These are phyloP conservation scores for Favolaschia claudopus DNA, from an alignment of 768 basidiomycete genomes.

Conservation along the genomic window DNA sequence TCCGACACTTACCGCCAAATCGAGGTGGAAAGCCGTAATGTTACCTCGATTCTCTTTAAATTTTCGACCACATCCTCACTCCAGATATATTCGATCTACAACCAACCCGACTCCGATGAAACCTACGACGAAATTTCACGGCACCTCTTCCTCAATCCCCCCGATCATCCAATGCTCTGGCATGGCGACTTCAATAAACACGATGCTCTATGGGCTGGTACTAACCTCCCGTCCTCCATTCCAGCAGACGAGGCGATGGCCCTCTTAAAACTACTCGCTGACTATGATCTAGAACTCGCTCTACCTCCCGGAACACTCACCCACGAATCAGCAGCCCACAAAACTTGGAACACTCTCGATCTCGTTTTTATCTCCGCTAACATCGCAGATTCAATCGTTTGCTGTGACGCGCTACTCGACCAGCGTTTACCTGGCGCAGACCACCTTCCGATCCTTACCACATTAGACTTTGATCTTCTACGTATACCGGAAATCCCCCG, in stretches of 20 bases:
- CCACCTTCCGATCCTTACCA: too few species aligned
- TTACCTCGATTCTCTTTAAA: neutral
- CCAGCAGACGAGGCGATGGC: neutral
- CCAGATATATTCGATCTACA: too few species aligned
- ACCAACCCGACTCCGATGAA: too few species aligned
- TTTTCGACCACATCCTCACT: neutral
- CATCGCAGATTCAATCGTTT: neutral
- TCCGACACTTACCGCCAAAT: neutral
- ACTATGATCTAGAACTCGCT: neutral
- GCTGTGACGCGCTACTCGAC: neutral
- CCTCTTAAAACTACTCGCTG: neutral
- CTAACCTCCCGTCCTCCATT: neutral
- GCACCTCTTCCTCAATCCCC: too few species aligned
- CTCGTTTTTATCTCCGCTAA: neutral
- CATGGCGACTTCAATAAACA: too few species aligned
- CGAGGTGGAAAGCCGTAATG: neutral
- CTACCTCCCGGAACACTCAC: neutral
- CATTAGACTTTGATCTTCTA: neutral
- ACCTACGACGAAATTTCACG: too few species aligned
- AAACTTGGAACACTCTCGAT: neutral
- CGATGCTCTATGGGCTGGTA: neutral
- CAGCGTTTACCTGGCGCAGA: neutral
- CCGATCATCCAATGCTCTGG: too few species aligned
- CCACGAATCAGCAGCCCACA: neutral
- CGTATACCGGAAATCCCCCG: neutral